These are phyloP conservation scores for Monosporozyma servazzii DNA, from an alignment of 805 yeast genomes.

Conservation along the genomic window DNA sequence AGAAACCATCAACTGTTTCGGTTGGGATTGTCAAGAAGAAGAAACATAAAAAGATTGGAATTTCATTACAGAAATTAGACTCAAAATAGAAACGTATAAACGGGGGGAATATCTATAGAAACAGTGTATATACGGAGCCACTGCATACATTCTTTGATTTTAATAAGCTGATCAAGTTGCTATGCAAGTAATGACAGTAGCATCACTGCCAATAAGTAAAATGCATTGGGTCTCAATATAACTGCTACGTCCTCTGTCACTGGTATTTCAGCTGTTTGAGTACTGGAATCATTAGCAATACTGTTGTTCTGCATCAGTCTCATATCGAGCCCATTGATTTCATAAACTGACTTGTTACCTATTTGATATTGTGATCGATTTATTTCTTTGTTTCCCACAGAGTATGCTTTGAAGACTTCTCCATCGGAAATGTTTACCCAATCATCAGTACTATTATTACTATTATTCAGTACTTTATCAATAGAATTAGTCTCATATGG, in stretches of 20 bases:
- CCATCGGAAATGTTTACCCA: neutral
- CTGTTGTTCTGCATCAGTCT: neutral
- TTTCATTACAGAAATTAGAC: slow-evolving; percentile 6
- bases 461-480: neutral
- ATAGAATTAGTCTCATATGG: neutral
- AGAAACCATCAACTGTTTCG: neutral
- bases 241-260: neutral
- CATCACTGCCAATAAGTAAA: neutral
- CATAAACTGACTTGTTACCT: neutral
- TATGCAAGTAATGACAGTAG: neutral
- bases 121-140: neutral
- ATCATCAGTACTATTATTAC: neutral
- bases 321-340: neutral
- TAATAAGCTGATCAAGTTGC: too few relatives aligned
- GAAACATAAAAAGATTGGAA: slow-evolving; percentile 3
- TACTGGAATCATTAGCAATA: neutral
- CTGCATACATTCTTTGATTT: too few relatives aligned
- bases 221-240: neutral
- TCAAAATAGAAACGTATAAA: neutral
- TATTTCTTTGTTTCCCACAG: neutral
- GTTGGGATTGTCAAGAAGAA: slow-evolving; percentile 5
- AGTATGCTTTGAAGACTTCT: neutral
- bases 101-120: neutral
- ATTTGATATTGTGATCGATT: neutral
- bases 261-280: neutral